Conservation (phyloP, 169 alveolate genomes). For the Plasmodium falciparum region DNA sequence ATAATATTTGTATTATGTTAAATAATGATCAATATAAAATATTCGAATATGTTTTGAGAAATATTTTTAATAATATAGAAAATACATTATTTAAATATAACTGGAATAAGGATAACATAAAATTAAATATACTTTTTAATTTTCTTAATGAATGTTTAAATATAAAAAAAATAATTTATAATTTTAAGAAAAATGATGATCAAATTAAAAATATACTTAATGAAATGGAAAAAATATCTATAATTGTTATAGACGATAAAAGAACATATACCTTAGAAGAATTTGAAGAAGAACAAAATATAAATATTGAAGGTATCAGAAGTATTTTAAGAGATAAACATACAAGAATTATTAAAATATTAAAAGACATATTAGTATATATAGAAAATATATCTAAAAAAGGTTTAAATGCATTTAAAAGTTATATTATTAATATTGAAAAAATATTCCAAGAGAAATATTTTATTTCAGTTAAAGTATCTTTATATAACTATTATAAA, state of each 20-base stretch:
- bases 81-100: slow-evolving; percentile 64
- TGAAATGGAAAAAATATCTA: slow-evolving; percentile 56
- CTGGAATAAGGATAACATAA: slow-evolving; percentile 74
- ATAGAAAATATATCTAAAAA: slow-evolving; percentile 64
- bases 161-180: slow-evolving; percentile 30
- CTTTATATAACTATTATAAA: slow-evolving; percentile 66
- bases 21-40: slow-evolving; percentile 67
- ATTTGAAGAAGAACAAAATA: slow-evolving; percentile 74
- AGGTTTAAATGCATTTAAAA: slow-evolving; percentile 66
- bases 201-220: slow-evolving; percentile 54
- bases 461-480: slow-evolving; percentile 70
- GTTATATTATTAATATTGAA: slow-evolving; percentile 51
- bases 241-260: slow-evolving; percentile 57
- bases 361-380: slow-evolving; percentile 52
- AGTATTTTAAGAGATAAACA: slow-evolving; percentile 69
- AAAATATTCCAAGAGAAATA: slow-evolving; percentile 59
- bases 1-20: slow-evolving; percentile 52
- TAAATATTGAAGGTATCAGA: slow-evolving; percentile 40
- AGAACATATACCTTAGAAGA: slow-evolving; percentile 70
- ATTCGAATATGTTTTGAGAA: slow-evolving; percentile 61
- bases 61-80: slow-evolving; percentile 59
- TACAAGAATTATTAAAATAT: slow-evolving; percentile 40
- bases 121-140: slow-evolving; percentile 39
- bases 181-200: slow-evolving; percentile 47
- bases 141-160: slow-evolving; percentile 55